Evolutionary conservation across 2,329 filamentous ascomycete species (phyloP).

Genomic region (Dryadomyces quercus-mongolicae): DNA sequence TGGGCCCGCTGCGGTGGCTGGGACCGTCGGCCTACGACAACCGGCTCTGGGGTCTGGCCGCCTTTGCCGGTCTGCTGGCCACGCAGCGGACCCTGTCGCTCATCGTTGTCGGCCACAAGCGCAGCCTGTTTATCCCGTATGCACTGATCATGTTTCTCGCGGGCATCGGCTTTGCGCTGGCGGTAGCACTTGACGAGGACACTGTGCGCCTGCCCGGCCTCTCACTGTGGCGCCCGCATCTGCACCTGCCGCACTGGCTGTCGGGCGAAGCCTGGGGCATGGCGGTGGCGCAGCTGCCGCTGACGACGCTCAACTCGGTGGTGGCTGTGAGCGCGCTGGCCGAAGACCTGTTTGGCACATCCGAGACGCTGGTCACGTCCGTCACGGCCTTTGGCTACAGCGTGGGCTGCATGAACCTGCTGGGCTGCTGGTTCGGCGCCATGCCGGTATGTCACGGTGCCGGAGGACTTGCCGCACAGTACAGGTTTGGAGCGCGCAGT

Average conservation of each 20-base stretch:
- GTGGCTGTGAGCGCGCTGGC: constrained; percentile 76
- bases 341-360: constrained; percentile 56
- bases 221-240: constrained; percentile 47
- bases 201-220: constrained; percentile 34
- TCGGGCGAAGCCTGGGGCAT: constrained; percentile 31
- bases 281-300: constrained; percentile 78
- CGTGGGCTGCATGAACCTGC: constrained; percentile 71
- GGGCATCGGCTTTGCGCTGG: constrained; percentile 51
- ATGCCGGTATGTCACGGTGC: constrained; percentile 96
- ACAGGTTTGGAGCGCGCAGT: constrained; percentile 81
- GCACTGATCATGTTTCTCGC: constrained; percentile 60
- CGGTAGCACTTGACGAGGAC: constrained; percentile 20
- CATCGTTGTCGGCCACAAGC: background rate
- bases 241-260: constrained; percentile 28
- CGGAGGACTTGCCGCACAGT: constrained; percentile 81
- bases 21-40: constrained; percentile 58
- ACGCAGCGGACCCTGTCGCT: constrained; percentile 38
- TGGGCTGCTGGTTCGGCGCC: constrained; percentile 80
- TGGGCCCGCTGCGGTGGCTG: constrained; percentile 58
- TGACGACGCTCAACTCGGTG: constrained; percentile 87
- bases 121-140: constrained; percentile 44
- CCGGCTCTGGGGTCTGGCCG: constrained; percentile 60
- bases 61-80: constrained; percentile 58
- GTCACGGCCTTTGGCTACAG: constrained; percentile 71
- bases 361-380: constrained; percentile 31